Conservation (phyloP, 1,284 basidiomycete genomes). For the Boletellus dicymbophilus region DNA sequence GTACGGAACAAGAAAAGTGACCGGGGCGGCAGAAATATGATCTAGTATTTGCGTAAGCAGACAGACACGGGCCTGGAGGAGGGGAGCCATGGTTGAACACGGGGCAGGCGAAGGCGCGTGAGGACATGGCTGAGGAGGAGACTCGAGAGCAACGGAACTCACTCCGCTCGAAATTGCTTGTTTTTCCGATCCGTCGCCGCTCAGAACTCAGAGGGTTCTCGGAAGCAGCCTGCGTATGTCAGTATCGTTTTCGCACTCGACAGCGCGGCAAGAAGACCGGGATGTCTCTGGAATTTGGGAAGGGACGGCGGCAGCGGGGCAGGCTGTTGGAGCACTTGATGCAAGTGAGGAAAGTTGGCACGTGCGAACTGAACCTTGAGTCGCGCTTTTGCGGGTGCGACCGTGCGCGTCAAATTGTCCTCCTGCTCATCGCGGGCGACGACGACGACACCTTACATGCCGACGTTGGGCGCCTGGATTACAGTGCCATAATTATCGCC, state of each 20-base stretch:
- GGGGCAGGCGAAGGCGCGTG: conserved; percentile 8
- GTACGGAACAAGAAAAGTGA: conserved; percentile 27
- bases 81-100: conserved; percentile 22
- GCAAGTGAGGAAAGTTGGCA: conserved; percentile 28
- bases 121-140: neutral
- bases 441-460: conserved; percentile 19
- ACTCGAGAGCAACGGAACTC: conserved; percentile 25
- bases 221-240: conserved; percentile 10
- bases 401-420: conserved; percentile 23
- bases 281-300: conserved; percentile 11
- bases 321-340: conserved; percentile 27
- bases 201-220: conserved; percentile 29
- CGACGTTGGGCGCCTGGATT: conserved; percentile 1
- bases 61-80: conserved; percentile 27
- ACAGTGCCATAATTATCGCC: conserved; percentile 34
- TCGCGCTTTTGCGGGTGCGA: conserved; percentile 29
- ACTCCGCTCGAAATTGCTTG: conserved; percentile 38
- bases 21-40: conserved; percentile 21
- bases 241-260: conserved; percentile 11
- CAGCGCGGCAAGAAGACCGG: conserved; percentile 4
- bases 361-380: conserved; percentile 35
- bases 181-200: conserved; percentile 39
- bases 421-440: conserved; percentile 14
- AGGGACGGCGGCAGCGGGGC: conserved; percentile 8
- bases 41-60: conserved; percentile 33